Evolutionary conservation across 345 rosid genomes (phyloP).

Genomic region (Reutealis trisperma): DNA sequence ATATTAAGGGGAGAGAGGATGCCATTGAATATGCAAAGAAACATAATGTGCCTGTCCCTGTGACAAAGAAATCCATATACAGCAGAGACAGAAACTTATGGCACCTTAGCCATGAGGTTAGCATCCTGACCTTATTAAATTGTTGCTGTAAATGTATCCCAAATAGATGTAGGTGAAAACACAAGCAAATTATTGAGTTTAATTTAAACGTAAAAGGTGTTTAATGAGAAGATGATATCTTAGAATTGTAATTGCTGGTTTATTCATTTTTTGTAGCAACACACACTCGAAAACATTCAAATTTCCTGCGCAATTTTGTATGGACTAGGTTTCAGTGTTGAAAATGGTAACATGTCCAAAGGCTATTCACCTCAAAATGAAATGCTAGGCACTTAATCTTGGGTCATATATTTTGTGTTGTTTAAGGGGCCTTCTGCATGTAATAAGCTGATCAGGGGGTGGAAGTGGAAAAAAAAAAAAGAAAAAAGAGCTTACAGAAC

Average conservation of each 20-base stretch:
- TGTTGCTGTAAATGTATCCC: background rate
- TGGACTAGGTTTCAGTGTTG: background rate
- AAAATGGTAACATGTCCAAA: background rate
- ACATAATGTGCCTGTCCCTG: slow-evolving; percentile 91
- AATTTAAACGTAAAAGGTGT: background rate
- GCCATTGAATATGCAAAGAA: slow-evolving; percentile 95
- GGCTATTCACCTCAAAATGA: background rate
- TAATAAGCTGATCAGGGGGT: background rate
- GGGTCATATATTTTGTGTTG: background rate
- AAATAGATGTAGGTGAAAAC: background rate
- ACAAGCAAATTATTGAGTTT: background rate
- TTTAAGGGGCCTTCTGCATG: no score
- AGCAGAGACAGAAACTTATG: slow-evolving; percentile 93
- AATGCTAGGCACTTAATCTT: background rate
- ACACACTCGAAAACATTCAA: background rate
- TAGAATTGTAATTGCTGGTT: background rate
- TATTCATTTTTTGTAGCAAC: background rate
- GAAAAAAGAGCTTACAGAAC: no score
- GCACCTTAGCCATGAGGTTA: slow-evolving; percentile 97
- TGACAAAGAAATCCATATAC: slow-evolving; percentile 92
- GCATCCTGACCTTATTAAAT: background rate
- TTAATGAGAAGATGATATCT: background rate
- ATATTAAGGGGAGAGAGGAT: slow-evolving; percentile 90
- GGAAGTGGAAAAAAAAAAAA: no score
- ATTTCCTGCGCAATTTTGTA: background rate